Evolutionary conservation across 83 land plant species (phyloP).

Genomic region (Picea abies): DNA sequence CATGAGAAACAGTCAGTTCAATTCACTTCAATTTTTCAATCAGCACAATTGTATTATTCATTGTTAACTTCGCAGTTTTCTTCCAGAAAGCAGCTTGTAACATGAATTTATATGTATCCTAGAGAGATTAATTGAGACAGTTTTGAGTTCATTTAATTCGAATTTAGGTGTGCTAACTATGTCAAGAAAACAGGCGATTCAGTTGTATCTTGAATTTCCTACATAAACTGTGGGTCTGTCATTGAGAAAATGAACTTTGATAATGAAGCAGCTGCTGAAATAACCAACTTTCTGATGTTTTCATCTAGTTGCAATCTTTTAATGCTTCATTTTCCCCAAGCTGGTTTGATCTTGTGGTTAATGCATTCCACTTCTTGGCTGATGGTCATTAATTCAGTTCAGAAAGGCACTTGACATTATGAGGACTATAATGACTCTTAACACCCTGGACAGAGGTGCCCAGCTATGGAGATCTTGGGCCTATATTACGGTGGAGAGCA

Average conservation of each 20-base stretch:
- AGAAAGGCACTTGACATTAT: background rate
- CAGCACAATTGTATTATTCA: conserved; percentile 9
- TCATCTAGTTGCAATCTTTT: background rate
- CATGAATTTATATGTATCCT: conserved; percentile 11
- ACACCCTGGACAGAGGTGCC: background rate
- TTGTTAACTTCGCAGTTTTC: conserved; percentile 7
- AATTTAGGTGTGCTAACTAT: background rate
- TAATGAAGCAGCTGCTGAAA: background rate
- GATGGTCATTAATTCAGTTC: no score
- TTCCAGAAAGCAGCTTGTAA: conserved; percentile 13
- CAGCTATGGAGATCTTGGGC: background rate
- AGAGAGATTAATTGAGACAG: background rate
- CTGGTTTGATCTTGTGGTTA: background rate
- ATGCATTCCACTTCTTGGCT: background rate
- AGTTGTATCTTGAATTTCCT: conserved; percentile 3
- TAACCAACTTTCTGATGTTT: background rate
- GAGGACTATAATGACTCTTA: background rate
- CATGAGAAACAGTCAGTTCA: background rate
- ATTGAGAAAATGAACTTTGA: background rate
- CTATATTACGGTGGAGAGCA: background rate
- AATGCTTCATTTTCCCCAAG: background rate
- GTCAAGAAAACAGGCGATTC: background rate
- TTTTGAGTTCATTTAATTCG: conserved; percentile 5
- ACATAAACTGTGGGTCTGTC: background rate
- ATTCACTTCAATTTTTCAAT: conserved; percentile 8